phyloP scores from a whole-genome alignment of 2,329 filamentous ascomycete species.

The Epichloe elymi region DNA sequence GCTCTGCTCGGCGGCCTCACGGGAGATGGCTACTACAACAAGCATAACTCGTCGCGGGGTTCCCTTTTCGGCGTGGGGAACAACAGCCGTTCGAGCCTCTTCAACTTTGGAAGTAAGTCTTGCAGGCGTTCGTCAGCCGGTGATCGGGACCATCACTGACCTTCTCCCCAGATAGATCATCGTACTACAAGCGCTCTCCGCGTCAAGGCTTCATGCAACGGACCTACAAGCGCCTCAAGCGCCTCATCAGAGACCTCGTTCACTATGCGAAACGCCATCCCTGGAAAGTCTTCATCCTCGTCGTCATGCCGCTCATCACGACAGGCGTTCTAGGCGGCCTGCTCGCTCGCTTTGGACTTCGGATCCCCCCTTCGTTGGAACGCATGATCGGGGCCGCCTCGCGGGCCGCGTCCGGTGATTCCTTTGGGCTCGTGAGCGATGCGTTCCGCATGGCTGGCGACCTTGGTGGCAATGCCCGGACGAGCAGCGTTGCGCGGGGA shows the following conservation, averaged over 20 bases:
- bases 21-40: constrained; percentile 21
- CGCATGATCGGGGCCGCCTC: constrained; percentile 42
- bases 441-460: constrained; percentile 39
- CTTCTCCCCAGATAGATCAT: constrained; percentile 32
- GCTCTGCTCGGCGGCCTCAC: constrained; percentile 19
- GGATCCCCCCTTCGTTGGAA: constrained; percentile 53
- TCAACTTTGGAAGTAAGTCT: constrained; percentile 22
- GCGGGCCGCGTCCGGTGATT: constrained; percentile 33
- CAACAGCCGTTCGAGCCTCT: constrained; percentile 31
- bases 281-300: constrained; percentile 72
- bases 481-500: constrained; percentile 20
- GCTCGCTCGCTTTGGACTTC: constrained; percentile 65
- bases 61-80: constrained; percentile 36
- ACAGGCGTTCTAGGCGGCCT: constrained; percentile 71
- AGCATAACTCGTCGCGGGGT: constrained; percentile 28
- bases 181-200: constrained; percentile 70
- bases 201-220: constrained; percentile 66
- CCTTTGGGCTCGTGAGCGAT: constrained; percentile 38
- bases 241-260: constrained; percentile 66
- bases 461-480: constrained; percentile 11
- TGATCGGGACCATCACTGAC: background rate
- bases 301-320: constrained; percentile 77
- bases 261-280: constrained; percentile 75
- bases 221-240: constrained; percentile 61
- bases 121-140: too few relatives aligned